These are phyloP conservation scores for Zizania palustris DNA, from an alignment of 202 grass and related monocot species.

Conservation along the genomic window DNA sequence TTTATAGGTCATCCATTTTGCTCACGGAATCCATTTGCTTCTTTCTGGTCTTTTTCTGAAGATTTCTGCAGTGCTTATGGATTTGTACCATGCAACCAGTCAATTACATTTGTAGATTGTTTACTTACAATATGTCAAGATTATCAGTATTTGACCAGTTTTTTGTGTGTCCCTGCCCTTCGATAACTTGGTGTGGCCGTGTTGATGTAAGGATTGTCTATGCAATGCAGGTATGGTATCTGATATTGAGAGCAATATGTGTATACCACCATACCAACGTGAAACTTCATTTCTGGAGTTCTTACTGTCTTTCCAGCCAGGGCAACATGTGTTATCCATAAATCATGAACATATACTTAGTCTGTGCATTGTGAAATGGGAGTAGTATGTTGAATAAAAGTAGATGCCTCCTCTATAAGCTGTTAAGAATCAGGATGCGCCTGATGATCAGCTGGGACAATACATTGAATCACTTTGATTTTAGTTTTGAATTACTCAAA, in stretches of 20 bases:
- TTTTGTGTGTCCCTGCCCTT: background rate
- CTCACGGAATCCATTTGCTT: slow-evolving; percentile 11
- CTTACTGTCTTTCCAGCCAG: background rate
- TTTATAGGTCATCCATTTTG: slow-evolving; percentile 23
- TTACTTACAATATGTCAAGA: slow-evolving; percentile 4
- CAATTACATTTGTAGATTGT: slow-evolving; percentile 4
- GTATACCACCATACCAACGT: background rate
- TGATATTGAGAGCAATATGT: background rate
- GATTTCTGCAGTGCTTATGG: background rate
- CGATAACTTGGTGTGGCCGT: background rate
- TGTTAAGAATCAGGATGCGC: background rate
- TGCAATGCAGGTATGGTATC: background rate
- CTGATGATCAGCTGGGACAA: background rate
- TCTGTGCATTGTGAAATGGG: background rate
- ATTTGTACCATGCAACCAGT: background rate
- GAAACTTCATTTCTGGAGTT: background rate
- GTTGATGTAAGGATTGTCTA: background rate
- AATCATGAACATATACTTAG: background rate
- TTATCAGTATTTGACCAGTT: background rate
- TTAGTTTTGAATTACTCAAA: no score
- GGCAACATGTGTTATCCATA: background rate
- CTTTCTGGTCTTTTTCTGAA: background rate
- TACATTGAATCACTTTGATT: background rate
- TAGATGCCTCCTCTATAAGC: background rate
- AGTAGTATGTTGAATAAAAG: background rate